These are phyloP conservation scores for Lachnellula arida DNA, from an alignment of 2,329 filamentous ascomycete species.

Conservation along the genomic window DNA sequence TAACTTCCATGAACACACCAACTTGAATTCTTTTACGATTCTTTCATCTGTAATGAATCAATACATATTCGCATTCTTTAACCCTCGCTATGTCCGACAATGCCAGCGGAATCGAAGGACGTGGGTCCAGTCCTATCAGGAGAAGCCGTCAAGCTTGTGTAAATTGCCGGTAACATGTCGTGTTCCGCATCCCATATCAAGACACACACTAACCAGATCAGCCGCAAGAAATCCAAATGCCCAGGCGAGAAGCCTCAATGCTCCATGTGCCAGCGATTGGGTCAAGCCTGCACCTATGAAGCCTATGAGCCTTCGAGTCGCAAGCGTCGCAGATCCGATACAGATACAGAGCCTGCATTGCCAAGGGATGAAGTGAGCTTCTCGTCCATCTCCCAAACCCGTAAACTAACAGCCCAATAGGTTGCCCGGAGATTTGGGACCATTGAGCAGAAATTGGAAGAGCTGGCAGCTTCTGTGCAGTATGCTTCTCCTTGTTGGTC, in stretches of 20 bases:
- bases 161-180: slow-evolving; percentile 14
- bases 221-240: slow-evolving; percentile 20
- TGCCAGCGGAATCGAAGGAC: background rate
- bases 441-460: slow-evolving; percentile 16
- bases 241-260: slow-evolving; percentile 17
- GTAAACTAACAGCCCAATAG: background rate
- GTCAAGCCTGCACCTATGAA: slow-evolving; percentile 13
- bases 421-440: slow-evolving; percentile 16
- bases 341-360: background rate
- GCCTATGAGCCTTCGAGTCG: background rate
- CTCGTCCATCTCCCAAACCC: background rate
- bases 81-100: background rate
- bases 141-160: slow-evolving; percentile 13
- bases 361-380: slow-evolving; percentile 5
- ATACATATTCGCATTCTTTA: background rate
- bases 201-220: slow-evolving; percentile 1
- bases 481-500: background rate
- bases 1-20: background rate
- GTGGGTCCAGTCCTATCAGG: background rate
- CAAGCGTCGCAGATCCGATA: slow-evolving; percentile 8
- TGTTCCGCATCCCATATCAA: background rate
- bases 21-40: background rate
- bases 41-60: background rate
- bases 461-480: slow-evolving; percentile 15
- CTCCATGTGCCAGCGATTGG: slow-evolving; percentile 11